Evolutionary conservation across 768 basidiomycete genomes (phyloP).

Genomic region (Mycena leptocephala): DNA sequence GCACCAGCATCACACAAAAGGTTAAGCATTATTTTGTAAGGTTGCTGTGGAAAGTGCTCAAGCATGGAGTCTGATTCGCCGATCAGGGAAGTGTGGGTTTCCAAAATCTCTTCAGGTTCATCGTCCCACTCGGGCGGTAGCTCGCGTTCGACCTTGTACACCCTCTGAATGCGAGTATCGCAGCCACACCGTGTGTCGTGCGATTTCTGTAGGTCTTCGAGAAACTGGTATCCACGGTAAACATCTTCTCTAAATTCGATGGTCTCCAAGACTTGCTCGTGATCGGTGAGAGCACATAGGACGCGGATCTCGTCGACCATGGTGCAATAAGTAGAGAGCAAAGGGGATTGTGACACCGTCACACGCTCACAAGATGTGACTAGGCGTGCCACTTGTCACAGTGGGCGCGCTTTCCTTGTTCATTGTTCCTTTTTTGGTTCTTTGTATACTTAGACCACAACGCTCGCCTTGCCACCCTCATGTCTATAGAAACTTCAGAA

Average conservation of each 20-base stretch:
- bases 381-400: neutral
- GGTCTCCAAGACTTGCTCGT: neutral
- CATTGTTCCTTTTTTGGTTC: too few relatives aligned
- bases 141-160: neutral
- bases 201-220: neutral
- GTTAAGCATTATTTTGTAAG: neutral
- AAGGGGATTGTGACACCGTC: neutral
- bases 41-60: neutral
- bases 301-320: neutral
- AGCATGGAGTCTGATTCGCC: neutral
- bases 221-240: neutral
- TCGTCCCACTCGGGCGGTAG: neutral
- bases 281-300: neutral
- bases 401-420: too few relatives aligned
- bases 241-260: neutral
- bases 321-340: neutral
- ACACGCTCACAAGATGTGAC: neutral
- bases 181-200: neutral
- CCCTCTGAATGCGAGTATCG: neutral
- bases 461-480: neutral
- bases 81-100: neutral
- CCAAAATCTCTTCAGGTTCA: neutral
- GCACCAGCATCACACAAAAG: neutral
- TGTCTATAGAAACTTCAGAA: neutral
- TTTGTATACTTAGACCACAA: too few relatives aligned